Evolutionary conservation across 129 eudicot species (phyloP), one percentile per base, ranked within the genome.

Genomic region (Artemisia tridentata): DNA sequence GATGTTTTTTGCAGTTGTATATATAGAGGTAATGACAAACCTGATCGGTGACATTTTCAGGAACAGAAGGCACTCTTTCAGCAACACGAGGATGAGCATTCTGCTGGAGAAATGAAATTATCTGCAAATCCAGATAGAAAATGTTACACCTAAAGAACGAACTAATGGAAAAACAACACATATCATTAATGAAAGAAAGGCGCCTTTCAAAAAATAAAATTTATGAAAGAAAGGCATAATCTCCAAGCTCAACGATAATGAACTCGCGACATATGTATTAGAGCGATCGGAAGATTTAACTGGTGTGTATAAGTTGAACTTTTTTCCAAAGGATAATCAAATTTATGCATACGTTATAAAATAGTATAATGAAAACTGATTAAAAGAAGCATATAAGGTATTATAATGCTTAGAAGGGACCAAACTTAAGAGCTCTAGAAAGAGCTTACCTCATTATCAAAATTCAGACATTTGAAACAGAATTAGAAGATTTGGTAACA

Each of bases 71-170:
- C 65, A 82, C 75, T 79, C 81, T 85, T 73, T 89, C 95, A 11
- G 92, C 92, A 52, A 89, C 98, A 72, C 96, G 91, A 78, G 96
- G 96, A 81, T 93, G 98, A 67, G 95, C 96, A 84, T 93, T 93
- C 86, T 93, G 98, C 88, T 89, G 98, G 49, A 93, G 90, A 78
- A 93, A 89, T 25, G 84, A 85, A 76, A 89, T 62, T 82, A 89
- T 89, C 96, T 92, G 95, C 90, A 88, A 47, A 75, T 49, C 67
- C 72, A 58, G 11, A 77, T 15, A 58, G 27, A 75, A 64, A 18
- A 72, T 6, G 56, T 73, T 63, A 73, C 13, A 17, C 62, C 45
- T 17, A 63, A 58, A 59, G 23, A 60, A 60, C 49, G 45, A 60
- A 11, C 25, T 52, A 61, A 12, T 27, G 50, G 10, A 38, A 38